A percentile compares a stretch with the other conserved stretches of the same genome.
Conservation (phyloP, 2,329 filamentous ascomycete species). For the Oidium heveae region DNA sequence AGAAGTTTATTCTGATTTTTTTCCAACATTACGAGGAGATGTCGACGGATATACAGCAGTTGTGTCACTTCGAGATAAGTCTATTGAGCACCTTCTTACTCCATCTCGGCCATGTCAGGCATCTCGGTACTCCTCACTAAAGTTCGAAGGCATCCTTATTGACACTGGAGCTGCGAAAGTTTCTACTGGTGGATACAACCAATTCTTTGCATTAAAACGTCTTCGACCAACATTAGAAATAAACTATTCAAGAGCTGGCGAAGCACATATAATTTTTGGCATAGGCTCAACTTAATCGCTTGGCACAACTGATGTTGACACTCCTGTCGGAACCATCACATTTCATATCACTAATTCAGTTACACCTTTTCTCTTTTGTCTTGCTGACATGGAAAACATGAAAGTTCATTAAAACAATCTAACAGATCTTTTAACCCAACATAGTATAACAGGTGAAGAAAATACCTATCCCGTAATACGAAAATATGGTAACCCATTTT, state of each 20-base stretch:
- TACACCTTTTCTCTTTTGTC: background rate
- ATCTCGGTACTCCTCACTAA: background rate
- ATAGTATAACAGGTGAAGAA: background rate
- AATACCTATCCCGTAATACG: background rate
- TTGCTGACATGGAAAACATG: background rate
- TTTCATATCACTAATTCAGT: background rate
- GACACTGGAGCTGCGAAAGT: background rate
- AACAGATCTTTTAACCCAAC: background rate
- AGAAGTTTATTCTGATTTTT: too few relatives aligned
- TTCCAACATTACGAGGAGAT: background rate
- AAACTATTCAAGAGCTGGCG: background rate
- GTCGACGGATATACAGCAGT: background rate
- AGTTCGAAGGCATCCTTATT: background rate
- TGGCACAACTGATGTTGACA: background rate
- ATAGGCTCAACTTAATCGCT: background rate
- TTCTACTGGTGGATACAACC: background rate
- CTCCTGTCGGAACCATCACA: background rate
- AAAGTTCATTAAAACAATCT: background rate
- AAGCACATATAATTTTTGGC: background rate
- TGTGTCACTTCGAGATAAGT: background rate
- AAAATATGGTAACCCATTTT: background rate
- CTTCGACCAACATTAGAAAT: background rate
- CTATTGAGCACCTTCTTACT: background rate
- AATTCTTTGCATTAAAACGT: background rate
- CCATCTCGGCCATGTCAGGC: background rate